These are phyloP conservation scores for Akanthomyces muscarius DNA, from an alignment of 2,329 filamentous ascomycete genomes.

Conservation along the genomic window DNA sequence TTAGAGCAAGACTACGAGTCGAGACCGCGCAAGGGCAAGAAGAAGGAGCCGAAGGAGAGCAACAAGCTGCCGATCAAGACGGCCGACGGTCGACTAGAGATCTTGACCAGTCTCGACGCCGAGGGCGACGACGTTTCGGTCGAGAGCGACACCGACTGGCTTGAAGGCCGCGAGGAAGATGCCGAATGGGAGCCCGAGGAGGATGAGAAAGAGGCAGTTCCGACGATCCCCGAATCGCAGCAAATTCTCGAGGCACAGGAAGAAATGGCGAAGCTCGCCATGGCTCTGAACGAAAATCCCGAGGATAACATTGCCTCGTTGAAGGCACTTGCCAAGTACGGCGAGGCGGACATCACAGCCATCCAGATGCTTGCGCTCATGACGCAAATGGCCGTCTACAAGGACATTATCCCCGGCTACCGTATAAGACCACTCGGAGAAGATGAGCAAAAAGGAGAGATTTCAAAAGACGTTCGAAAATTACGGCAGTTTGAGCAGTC, in stretches of 20 bases:
- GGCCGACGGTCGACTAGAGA: constrained; percentile 67
- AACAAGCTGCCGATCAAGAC: constrained; percentile 84
- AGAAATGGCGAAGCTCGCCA: constrained; percentile 79
- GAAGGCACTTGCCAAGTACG: constrained; percentile 71
- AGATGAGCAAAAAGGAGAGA: constrained; percentile 68
- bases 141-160: constrained; percentile 59
- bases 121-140: constrained; percentile 57
- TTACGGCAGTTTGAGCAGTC: constrained; percentile 83
- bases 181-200: constrained; percentile 46
- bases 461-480: constrained; percentile 87
- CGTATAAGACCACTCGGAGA: constrained; percentile 80
- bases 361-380: constrained; percentile 83
- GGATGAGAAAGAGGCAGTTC: constrained; percentile 47
- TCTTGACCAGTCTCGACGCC: constrained; percentile 51
- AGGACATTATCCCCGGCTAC: constrained; percentile 94
- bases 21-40: constrained; percentile 73
- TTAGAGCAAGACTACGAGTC: constrained; percentile 89
- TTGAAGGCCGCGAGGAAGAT: constrained; percentile 57
- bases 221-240: constrained; percentile 67
- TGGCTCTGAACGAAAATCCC: constrained; percentile 80
- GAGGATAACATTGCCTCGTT: constrained; percentile 83
- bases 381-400: constrained; percentile 86
- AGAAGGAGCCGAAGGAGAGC: constrained; percentile 61
- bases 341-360: constrained; percentile 62
- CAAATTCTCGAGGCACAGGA: constrained; percentile 87